Base-by-base conservation (phyloP, 2,329 filamentous ascomycete genomes). In the Colletotrichum endophyticum region DNA sequence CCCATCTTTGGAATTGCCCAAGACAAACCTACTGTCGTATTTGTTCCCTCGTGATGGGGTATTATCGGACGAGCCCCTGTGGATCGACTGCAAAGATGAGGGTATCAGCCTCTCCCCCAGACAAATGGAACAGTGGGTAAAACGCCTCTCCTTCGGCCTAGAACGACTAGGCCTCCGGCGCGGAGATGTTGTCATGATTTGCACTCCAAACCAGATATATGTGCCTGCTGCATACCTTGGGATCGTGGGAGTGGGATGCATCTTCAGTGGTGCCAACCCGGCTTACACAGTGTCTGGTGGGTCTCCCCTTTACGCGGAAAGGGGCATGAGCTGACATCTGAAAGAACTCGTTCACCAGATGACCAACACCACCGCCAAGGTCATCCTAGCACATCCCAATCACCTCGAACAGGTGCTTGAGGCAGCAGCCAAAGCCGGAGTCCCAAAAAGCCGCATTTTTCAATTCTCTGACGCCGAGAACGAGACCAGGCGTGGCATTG, bases 261-360 rank as follows among this genome's bases (percentile, higher is more conserved):
- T 89, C 27, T 92, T 92, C 81, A 91, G 87, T 68, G 90, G 89
- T 25, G 88, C 87, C 6, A 91, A 91, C 79, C 89, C 90, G 16
- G 84, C 84, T 12, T 91, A 89, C 78, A 90, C 88, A 2, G 82
- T 86, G 16, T 83, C 84, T 73, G 88, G 88, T 88, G 79, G 77
- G 84, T 80, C 19, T 64, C 13, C 4, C 28, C 49, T 13, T 5
- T 32, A 27, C 16, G 56, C 22, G 19, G 44, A 12, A 19, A 39
- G 12, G 8, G 30, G 16, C 27, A 59, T 6, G 36, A 66, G 71
- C 77, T 78, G 34, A 78, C n/a, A 67, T 27, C 8, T 19, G 36
- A 8, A 70, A 89, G 90, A 91, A 81, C 85, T 89, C 16, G 83
- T 85, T 5, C 87, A 89, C 78, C 90, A 91, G 79, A 86, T 91